These are phyloP conservation scores for Fusarium tupiense DNA, from an alignment of 2,329 filamentous ascomycete species.

Conservation along the genomic window DNA sequence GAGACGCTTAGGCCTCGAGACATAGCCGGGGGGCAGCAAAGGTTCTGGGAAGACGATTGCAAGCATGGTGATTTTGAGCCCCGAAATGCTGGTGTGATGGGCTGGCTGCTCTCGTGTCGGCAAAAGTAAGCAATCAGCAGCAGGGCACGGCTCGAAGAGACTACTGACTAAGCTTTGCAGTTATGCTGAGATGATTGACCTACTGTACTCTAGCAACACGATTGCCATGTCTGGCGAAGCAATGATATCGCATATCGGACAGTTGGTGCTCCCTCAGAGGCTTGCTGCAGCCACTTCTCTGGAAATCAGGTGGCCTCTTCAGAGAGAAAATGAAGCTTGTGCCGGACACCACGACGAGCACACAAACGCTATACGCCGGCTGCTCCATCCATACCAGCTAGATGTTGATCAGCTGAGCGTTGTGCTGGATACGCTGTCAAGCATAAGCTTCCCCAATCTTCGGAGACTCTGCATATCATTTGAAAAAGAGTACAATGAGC, in stretches of 20 bases:
- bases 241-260: not conserved
- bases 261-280: not conserved
- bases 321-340: not conserved
- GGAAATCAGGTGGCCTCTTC: not conserved
- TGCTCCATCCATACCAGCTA: not conserved
- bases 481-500: not conserved
- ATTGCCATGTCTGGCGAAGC: not conserved
- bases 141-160: not conserved
- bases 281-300: not conserved
- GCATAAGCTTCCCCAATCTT: not conserved
- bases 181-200: constrained; percentile 3
- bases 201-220: constrained; percentile 3
- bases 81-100: not conserved
- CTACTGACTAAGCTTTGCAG: not conserved
- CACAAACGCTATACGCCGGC: not conserved
- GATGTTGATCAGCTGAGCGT: not conserved
- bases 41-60: not conserved
- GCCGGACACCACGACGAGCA: not conserved
- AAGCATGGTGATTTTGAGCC: too few relatives aligned
- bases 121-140: not conserved
- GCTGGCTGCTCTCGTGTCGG: constrained; percentile 10
- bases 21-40: not conserved
- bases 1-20: not conserved
- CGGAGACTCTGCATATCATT: not conserved
- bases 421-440: not conserved